phyloP scores from a whole-genome alignment of 176 grass and related monocot species.

The Tuctoria greenei region DNA sequence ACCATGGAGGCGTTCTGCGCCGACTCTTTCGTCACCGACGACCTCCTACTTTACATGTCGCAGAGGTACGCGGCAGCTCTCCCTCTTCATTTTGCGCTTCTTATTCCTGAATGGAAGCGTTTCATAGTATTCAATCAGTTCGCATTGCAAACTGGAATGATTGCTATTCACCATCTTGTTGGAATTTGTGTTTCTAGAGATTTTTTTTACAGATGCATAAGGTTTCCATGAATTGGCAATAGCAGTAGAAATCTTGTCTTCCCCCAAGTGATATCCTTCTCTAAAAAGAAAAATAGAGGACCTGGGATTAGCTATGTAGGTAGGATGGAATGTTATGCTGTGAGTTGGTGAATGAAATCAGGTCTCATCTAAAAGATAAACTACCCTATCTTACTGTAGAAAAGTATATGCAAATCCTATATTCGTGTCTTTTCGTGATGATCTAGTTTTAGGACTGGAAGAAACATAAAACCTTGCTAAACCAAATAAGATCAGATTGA shows the following conservation, averaged over 20 bases:
- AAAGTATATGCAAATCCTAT: background rate
- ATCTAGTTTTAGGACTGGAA: background rate
- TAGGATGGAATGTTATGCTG: background rate
- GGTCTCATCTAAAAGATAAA: background rate
- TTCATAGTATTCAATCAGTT: background rate
- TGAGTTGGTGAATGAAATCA: background rate
- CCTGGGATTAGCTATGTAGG: background rate
- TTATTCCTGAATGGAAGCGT: background rate
- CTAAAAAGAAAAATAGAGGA: background rate
- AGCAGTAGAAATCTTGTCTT: background rate
- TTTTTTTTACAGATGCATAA: background rate
- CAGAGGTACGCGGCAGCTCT: slow-evolving; percentile 16
- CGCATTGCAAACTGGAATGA: background rate
- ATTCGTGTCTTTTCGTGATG: background rate
- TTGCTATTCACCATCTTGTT: background rate
- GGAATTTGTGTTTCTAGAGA: background rate
- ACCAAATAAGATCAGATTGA: background rate
- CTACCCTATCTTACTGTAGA: background rate
- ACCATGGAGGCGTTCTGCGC: slow-evolving; percentile 36
- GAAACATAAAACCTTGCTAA: background rate
- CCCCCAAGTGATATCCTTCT: background rate
- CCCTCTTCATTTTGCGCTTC: background rate
- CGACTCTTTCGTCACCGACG: slow-evolving; percentile 38
- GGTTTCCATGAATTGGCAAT: background rate
- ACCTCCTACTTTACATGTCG: slow-evolving; percentile 40